These are phyloP conservation scores for Eucalyptus polyanthemos DNA, from an alignment of 345 rosid species.

Conservation along the genomic window DNA sequence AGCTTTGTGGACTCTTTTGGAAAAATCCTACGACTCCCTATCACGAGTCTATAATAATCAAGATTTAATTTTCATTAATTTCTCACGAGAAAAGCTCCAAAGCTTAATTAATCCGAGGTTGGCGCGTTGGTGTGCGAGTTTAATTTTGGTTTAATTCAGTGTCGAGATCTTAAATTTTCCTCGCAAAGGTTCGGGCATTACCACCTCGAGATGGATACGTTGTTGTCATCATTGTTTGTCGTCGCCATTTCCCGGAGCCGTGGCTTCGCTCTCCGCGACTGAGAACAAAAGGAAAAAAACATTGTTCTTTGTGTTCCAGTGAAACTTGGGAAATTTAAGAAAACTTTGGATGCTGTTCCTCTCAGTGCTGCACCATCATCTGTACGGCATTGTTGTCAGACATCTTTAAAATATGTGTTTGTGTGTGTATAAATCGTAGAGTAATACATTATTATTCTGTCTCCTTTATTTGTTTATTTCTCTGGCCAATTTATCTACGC, in stretches of 20 bases:
- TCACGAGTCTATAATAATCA: background rate
- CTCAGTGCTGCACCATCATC: slow-evolving; percentile 27
- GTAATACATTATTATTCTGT: background rate
- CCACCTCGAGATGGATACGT: background rate
- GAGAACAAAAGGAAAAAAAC: background rate
- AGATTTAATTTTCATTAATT: background rate
- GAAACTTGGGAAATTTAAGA: background rate
- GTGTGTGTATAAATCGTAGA: background rate
- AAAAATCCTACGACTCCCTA: background rate
- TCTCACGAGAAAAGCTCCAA: background rate
- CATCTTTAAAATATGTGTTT: background rate
- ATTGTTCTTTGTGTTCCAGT: slow-evolving; percentile 1
- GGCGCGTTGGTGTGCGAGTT: background rate
- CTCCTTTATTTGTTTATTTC: background rate
- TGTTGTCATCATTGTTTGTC: background rate
- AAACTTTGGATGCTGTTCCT: slow-evolving; percentile 49
- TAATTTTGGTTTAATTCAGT: background rate
- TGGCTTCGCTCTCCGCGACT: background rate
- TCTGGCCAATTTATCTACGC: background rate
- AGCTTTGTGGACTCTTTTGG: background rate
- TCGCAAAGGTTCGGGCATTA: background rate
- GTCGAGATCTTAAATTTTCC: background rate
- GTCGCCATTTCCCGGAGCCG: background rate
- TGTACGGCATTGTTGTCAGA: slow-evolving; percentile 25
- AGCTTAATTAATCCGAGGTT: background rate